Evolutionary conservation across 148 eudicot species (phyloP).

Genomic region (Talinum fruticosum): DNA sequence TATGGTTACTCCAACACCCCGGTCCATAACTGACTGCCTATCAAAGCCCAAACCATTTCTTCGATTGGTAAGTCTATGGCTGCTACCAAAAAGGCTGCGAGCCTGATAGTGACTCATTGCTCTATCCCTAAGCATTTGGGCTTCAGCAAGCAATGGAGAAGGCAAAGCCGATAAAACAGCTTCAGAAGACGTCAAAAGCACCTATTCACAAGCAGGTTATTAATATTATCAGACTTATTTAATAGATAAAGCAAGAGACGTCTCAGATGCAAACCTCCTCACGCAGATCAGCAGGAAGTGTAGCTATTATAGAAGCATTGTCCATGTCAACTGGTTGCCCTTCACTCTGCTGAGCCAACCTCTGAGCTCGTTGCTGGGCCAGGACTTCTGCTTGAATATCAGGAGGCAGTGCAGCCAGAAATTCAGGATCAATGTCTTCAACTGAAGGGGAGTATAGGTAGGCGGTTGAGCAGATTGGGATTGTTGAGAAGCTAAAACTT

Average conservation of each 20-base stretch:
- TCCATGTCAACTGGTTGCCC: constrained; percentile 99
- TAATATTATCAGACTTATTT: not conserved
- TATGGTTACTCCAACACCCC: constrained; percentile 87
- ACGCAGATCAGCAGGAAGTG: constrained; percentile 96
- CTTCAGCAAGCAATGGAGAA: constrained; percentile 94
- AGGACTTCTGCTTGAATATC: constrained; percentile 98
- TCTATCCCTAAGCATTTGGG: constrained; percentile 97
- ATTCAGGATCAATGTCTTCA: constrained; percentile 98
- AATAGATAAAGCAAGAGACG: not conserved
- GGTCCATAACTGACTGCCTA: constrained; percentile 78
- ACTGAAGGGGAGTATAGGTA: constrained; percentile 70
- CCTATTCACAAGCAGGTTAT: constrained; percentile 42
- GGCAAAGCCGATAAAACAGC: constrained; percentile 94
- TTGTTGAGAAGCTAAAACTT: constrained; percentile 95
- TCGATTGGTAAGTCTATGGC: constrained; percentile 64
- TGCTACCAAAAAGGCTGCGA: constrained; percentile 83
- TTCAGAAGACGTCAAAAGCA: constrained; percentile 91
- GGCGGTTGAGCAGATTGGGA: constrained; percentile 77
- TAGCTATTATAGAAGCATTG: constrained; percentile 96
- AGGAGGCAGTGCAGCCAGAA: constrained; percentile 95
- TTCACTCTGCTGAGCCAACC: constrained; percentile 89
- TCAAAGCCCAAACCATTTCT: constrained; percentile 88
- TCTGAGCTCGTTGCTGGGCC: constrained; percentile 90
- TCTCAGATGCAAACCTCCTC: constrained; percentile 70
- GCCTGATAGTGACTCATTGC: constrained; percentile 99